Conservation (phyloP, 306 rosid genomes). For the Fragaria nilgerrensis region DNA sequence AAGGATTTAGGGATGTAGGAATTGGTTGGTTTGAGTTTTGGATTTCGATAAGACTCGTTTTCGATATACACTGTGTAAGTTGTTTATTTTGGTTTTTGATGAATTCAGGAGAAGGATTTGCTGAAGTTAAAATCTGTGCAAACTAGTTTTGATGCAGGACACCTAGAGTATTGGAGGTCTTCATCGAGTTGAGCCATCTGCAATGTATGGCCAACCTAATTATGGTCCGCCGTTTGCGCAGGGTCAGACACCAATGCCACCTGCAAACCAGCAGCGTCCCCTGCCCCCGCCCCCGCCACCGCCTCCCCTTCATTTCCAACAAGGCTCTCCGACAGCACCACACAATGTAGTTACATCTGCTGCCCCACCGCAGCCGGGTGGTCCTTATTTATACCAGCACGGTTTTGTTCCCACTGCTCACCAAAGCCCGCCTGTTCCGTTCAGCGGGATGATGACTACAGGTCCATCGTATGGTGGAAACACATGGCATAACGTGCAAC, state of each 20-base stretch:
- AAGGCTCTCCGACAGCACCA: constrained; percentile 22
- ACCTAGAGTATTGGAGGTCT: constrained; percentile 19
- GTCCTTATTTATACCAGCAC: too few species aligned
- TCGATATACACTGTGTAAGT: neutral
- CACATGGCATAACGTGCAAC: too few species aligned
- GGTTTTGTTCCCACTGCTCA: too few species aligned
- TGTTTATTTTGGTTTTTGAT: neutral
- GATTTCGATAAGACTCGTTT: neutral
- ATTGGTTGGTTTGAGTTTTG: neutral
- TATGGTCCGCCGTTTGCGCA: constrained; percentile 42
- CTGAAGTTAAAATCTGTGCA: constrained; percentile 19
- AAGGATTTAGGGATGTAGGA: neutral
- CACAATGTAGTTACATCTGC: constrained; percentile 23
- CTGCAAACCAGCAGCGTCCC: constrained; percentile 44
- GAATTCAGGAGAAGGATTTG: constrained; percentile 7
- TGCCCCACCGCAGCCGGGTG: constrained; percentile 32
- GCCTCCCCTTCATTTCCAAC: constrained; percentile 23
- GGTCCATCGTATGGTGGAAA: too few species aligned
- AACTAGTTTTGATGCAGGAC: constrained; percentile 16
- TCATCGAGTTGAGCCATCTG: constrained; percentile 17
- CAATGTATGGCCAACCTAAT: constrained; percentile 72
- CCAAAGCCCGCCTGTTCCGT: too few species aligned
- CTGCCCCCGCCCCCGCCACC: neutral
- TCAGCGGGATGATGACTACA: too few species aligned
- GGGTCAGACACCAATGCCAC: constrained; percentile 40